phyloP scores from a whole-genome alignment of 2,329 filamentous ascomycete genomes.

The Colletotrichum salicis region DNA sequence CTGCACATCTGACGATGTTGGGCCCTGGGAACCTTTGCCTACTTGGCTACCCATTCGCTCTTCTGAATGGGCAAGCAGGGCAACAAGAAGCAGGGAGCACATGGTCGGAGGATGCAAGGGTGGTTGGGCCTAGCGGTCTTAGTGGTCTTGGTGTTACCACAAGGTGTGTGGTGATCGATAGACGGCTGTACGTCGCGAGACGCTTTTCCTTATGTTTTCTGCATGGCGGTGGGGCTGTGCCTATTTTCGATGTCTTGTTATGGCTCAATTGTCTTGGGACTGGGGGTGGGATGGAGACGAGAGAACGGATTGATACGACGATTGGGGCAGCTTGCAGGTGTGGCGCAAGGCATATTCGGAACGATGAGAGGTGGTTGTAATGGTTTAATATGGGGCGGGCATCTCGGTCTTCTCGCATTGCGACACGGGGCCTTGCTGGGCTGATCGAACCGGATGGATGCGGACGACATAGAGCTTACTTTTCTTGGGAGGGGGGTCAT shows the following conservation, averaged over 20 bases:
- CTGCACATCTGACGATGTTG: slow-evolving; percentile 25
- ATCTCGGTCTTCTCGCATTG: slow-evolving; percentile 14
- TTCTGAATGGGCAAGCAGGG: background rate
- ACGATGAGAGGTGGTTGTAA: slow-evolving; percentile 19
- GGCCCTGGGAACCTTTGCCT: background rate
- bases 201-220: slow-evolving; percentile 12
- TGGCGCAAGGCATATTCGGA: slow-evolving; percentile 34
- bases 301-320: slow-evolving; percentile 19
- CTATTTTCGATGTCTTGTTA: background rate
- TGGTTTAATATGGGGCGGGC: slow-evolving; percentile 3
- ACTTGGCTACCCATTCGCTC: background rate
- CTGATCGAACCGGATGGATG: background rate
- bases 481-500: background rate
- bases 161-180: slow-evolving; percentile 5
- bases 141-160: background rate
- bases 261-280: background rate
- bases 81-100: background rate
- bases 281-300: slow-evolving; percentile 2
- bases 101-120: background rate
- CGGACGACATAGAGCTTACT: background rate
- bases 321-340: slow-evolving; percentile 28
- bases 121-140: background rate
- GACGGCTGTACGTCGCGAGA: background rate
- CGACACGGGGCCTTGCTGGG: slow-evolving; percentile 2
- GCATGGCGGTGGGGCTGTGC: slow-evolving; percentile 29